Evolutionary conservation across 139 green algal genomes (phyloP), one percentile per base, ranked within the genome.

Genomic region (Tetraselmis striata): DNA sequence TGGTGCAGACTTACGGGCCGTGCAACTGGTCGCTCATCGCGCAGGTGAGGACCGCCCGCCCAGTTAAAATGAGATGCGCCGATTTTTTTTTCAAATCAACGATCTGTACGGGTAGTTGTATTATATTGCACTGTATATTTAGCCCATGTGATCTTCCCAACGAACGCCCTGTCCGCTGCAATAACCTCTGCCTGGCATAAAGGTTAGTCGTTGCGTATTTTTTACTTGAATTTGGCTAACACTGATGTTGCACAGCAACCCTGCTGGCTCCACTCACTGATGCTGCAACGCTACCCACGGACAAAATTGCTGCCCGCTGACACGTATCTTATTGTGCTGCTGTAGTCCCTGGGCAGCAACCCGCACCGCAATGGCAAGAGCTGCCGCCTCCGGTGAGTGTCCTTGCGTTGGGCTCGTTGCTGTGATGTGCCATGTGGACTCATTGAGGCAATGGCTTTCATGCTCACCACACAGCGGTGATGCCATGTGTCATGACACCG

Each of bases 21-120:
- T 77, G 82, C 28, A 91, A 91, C 28, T 91, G 87, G 87, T 87
- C 83, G 77, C 75, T 90, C 2, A 88, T 91, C 1, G 87, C 87
- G 29, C 90, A 90, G 77, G 85, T 88, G 81, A 0, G 85, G 24
- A 28, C 27, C 28, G 30, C 0, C 28, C 30, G 28, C 77, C 28
- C 11, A 77, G 23, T 87, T 87, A 59, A 87, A 80, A 26, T 59
- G 80, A 58, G 80, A 87, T 30, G 84, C 85, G 77, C 80, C 79
- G 77, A 5, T 76, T 76, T 24, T 23, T 76, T 23, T 76, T 76
- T 76, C 23, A 27, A 76, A 23, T 76, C 59, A 76, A 27, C 23
- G 59, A 23, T 76, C 23, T 76, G 59, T 76, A 76, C 59, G 24
- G 59, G 59, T 76, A 27, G 59, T 76, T 76, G 59, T 23, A 27